Evolutionary conservation across 2,329 filamentous ascomycete genomes (phyloP).

Genomic region (Blastomyces percursus): DNA sequence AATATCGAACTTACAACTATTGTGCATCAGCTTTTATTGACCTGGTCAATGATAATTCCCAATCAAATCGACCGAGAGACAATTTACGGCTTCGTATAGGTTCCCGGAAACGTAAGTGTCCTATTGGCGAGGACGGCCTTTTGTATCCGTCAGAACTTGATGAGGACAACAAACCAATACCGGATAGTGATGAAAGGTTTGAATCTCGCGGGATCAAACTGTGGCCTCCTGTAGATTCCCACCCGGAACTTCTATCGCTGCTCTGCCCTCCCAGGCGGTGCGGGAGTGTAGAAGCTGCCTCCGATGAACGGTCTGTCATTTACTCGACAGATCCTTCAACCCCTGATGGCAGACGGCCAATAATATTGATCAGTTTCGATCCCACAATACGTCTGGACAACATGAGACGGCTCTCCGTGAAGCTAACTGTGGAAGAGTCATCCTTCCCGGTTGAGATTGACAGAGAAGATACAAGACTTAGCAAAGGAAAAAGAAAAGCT

Average conservation of each 20-base stretch:
- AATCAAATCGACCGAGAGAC: conserved; percentile 22
- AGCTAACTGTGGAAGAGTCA: neutral
- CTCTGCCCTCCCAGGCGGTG: conserved; percentile 30
- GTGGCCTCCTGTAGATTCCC: conserved; percentile 34
- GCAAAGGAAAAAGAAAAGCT: neutral
- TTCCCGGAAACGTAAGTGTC: conserved; percentile 33
- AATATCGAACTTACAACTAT: conserved; percentile 33
- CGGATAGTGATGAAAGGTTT: conserved; percentile 31
- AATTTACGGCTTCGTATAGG: conserved; percentile 33
- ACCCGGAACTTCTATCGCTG: conserved; percentile 27
- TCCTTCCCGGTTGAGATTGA: conserved; percentile 3
- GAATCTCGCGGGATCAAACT: conserved; percentile 29
- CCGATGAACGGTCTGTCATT: conserved; percentile 14
- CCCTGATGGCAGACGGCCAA: conserved; percentile 8
- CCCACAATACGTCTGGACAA: conserved; percentile 12
- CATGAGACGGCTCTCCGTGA: conserved; percentile 8
- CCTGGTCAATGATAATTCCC: conserved; percentile 30
- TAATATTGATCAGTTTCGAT: conserved; percentile 15
- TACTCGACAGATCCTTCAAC: conserved; percentile 12
- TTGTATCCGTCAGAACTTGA: conserved; percentile 23
- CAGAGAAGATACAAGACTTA: neutral
- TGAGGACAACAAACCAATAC: conserved; percentile 21
- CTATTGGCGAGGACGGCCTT: conserved; percentile 25
- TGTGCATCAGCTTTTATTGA: conserved; percentile 34
- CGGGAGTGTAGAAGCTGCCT: conserved; percentile 15